A percentile compares a stretch with the other conserved stretches of the same genome.
Evolutionary conservation across 2,329 filamentous ascomycete species (phyloP).

Genomic region (Phialophora verrucosa): DNA sequence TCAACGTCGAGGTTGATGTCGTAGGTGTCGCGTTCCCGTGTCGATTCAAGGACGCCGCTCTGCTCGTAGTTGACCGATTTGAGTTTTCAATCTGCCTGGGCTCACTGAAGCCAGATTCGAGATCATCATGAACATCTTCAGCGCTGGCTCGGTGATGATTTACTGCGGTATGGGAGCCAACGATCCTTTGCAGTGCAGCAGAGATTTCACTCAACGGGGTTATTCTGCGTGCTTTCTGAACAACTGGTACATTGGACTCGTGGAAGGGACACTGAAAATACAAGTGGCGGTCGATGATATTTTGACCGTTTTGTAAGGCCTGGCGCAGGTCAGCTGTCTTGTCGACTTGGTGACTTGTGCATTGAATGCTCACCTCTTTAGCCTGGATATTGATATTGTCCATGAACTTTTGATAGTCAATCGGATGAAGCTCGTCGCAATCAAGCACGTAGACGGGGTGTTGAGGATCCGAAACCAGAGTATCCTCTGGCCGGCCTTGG

Average conservation of each 20-base stretch:
- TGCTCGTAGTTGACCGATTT: background rate
- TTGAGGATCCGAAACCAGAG: background rate
- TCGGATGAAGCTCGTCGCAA: constrained; percentile 9
- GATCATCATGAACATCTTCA: background rate
- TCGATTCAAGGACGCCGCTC: background rate
- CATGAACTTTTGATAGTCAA: background rate
- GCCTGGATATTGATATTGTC: background rate
- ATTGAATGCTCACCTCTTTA: background rate
- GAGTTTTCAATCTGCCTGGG: background rate
- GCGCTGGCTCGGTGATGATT: background rate
- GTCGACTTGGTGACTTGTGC: background rate
- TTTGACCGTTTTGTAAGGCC: background rate
- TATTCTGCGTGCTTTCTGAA: constrained; percentile 5
- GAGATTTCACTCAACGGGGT: constrained; percentile 7
- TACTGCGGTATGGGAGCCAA: background rate
- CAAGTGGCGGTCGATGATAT: background rate
- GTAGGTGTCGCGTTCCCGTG: background rate
- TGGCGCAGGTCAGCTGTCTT: background rate
- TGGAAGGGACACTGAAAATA: constrained; percentile 9
- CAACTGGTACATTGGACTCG: background rate
- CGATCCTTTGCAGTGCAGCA: background rate
- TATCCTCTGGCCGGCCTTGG: background rate
- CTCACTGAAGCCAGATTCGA: background rate
- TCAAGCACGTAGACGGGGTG: constrained; percentile 2
- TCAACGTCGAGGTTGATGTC: background rate